Conservation (phyloP, 176 grass and related monocot species). For the Aegilops bicornis region DNA sequence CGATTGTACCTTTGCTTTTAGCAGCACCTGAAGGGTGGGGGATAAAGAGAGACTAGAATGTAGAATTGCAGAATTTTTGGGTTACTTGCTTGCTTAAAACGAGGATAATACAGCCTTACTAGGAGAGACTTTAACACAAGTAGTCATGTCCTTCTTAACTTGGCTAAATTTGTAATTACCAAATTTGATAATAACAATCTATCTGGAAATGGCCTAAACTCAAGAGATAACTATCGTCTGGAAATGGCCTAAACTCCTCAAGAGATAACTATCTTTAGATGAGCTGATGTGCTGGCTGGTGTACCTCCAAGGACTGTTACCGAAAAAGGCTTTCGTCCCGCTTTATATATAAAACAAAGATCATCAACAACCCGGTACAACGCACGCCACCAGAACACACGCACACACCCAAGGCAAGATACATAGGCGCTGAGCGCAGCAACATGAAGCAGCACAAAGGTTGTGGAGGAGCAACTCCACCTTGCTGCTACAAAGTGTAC, state of each 20-base stretch:
- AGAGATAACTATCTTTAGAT: background rate
- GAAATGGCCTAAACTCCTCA: background rate
- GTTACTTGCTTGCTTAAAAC: background rate
- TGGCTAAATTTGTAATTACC: background rate
- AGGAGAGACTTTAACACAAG: background rate
- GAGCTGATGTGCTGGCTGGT: background rate
- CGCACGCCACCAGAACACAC: too few species aligned
- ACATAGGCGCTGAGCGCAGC: too few species aligned
- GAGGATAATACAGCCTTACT: background rate
- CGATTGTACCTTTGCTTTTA: background rate
- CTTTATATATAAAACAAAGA: too few species aligned
- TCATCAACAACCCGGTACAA: too few species aligned
- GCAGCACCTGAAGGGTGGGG: background rate
- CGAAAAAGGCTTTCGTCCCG: too few species aligned
- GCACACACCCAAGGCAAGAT: too few species aligned
- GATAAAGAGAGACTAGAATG: background rate
- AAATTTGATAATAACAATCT: background rate
- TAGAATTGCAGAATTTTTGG: background rate
- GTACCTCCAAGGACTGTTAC: background rate
- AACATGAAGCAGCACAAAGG: too few species aligned
- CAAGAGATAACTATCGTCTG: background rate
- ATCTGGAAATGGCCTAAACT: background rate
- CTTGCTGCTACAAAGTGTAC: too few species aligned
- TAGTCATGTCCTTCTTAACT: background rate
- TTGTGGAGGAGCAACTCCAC: too few species aligned